Percentiles rank a stretch among this genome's conserved stretches.
phyloP scores from a whole-genome alignment of 345 rosid species.

The Euphorbia lathyris region DNA sequence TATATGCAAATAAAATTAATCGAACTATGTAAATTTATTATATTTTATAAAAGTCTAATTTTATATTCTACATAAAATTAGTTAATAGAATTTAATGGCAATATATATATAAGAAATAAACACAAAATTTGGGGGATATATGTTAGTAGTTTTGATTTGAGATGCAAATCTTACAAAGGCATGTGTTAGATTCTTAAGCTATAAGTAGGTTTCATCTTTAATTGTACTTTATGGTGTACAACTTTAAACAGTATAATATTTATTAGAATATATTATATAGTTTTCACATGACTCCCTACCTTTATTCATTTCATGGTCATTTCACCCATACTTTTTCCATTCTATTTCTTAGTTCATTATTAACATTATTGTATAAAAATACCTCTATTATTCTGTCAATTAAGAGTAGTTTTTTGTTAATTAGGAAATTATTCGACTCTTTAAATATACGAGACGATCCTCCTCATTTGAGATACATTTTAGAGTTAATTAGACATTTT shows the following conservation, averaged over 20 bases:
- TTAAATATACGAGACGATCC: no score
- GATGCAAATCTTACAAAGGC: conserved; percentile 32
- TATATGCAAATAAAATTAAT: no score
- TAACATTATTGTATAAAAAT: no score
- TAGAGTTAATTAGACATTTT: no score
- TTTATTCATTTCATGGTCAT: not conserved
- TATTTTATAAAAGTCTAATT: no score
- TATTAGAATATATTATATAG: conserved; percentile 25
- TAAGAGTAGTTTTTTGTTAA: no score
- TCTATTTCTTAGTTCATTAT: not conserved
- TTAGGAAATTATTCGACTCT: no score
- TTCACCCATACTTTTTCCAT: not conserved
- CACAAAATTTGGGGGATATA: conserved; percentile 19
- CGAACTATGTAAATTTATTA: no score
- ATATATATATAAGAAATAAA: conserved; percentile 4
- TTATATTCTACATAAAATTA: no score
- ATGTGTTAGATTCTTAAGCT: conserved; percentile 43
- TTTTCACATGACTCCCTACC: conserved; percentile 23
- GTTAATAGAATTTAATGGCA: no score
- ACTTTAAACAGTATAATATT: conserved; percentile 12
- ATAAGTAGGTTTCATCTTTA: conserved; percentile 23
- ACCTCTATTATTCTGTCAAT: no score
- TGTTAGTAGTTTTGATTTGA: conserved; percentile 9
- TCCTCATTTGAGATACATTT: no score
- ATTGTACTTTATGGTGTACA: conserved; percentile 18